Evolutionary conservation across 129 eudicot species (phyloP).

Genomic region (Flaveria bidentis): DNA sequence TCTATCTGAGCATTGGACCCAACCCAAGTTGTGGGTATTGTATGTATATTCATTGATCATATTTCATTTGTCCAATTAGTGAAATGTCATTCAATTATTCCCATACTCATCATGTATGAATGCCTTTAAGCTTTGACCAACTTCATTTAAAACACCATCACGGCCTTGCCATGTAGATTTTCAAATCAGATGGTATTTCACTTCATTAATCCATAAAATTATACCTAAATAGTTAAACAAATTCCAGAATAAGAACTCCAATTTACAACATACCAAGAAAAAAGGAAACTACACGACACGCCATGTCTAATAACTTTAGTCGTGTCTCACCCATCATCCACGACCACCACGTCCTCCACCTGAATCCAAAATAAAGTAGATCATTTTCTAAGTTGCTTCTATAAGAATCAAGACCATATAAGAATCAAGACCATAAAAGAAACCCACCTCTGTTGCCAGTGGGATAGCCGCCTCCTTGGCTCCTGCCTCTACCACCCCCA

Average conservation of each 20-base stretch:
- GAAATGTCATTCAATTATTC: too few species aligned
- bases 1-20: too few species aligned
- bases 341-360: conserved; percentile 55
- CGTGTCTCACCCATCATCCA: conserved; percentile 29
- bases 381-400: neutral
- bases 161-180: neutral
- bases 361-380: conserved; percentile 20
- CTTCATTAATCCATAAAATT: neutral
- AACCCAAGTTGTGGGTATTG: too few species aligned
- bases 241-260: conserved; percentile 20
- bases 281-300: neutral
- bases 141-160: neutral
- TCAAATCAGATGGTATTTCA: neutral
- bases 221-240: conserved; percentile 8
- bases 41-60: too few species aligned
- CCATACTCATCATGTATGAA: neutral
- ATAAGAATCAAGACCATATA: neutral
- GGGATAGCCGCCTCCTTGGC: conserved; percentile 46
- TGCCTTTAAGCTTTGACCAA: neutral
- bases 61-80: too few species aligned
- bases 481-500: conserved; percentile 45
- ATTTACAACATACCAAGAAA: neutral
- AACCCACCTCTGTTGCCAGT: conserved; percentile 36
- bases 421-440: too few species aligned
- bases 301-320: neutral